Evolutionary conservation across 2,329 filamentous ascomycete species (phyloP).

Genomic region (Verticillium albo-atrum): DNA sequence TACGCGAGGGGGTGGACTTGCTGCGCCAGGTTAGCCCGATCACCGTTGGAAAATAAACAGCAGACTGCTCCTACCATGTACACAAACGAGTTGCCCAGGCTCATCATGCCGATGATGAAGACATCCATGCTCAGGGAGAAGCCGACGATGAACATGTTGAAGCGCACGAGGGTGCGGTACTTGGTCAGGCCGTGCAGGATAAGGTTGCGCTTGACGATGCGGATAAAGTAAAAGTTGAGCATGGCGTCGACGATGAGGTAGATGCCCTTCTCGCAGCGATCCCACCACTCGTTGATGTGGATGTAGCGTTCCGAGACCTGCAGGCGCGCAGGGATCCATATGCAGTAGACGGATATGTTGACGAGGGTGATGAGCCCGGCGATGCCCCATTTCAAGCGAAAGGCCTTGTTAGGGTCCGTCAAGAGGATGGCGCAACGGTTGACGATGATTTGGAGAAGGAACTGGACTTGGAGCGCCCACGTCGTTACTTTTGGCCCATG

Average conservation of each 20-base stretch:
- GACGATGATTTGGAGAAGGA: slow-evolving; percentile 49
- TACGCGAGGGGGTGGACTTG: slow-evolving; percentile 49
- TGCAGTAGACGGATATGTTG: slow-evolving; percentile 45
- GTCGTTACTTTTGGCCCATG: slow-evolving; percentile 16
- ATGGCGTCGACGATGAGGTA: slow-evolving; percentile 39
- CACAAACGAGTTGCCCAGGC: slow-evolving; percentile 7
- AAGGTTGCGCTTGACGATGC: slow-evolving; percentile 36
- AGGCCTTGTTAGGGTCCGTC: slow-evolving; percentile 28
- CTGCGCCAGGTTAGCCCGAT: too few relatives aligned
- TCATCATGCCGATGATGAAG: slow-evolving; percentile 1
- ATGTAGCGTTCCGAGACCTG: slow-evolving; percentile 33
- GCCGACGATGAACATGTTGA: slow-evolving; percentile 20
- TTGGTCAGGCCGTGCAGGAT: slow-evolving; percentile 43
- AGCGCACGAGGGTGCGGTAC: slow-evolving; percentile 38
- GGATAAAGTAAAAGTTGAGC: slow-evolving; percentile 43
- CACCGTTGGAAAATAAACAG: neutral
- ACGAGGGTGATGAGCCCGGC: slow-evolving; percentile 35
- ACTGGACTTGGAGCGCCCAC: slow-evolving; percentile 42
- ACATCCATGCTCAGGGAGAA: slow-evolving; percentile 21
- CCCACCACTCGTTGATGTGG: slow-evolving; percentile 42
- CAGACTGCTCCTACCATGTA: slow-evolving; percentile 6
- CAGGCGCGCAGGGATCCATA: slow-evolving; percentile 47
- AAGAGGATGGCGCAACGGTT: slow-evolving; percentile 46
- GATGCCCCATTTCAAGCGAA: slow-evolving; percentile 37
- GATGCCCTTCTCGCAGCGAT: slow-evolving; percentile 42